Conservation (phyloP, 1,284 basidiomycete genomes). For the Flammula alnicola region DNA sequence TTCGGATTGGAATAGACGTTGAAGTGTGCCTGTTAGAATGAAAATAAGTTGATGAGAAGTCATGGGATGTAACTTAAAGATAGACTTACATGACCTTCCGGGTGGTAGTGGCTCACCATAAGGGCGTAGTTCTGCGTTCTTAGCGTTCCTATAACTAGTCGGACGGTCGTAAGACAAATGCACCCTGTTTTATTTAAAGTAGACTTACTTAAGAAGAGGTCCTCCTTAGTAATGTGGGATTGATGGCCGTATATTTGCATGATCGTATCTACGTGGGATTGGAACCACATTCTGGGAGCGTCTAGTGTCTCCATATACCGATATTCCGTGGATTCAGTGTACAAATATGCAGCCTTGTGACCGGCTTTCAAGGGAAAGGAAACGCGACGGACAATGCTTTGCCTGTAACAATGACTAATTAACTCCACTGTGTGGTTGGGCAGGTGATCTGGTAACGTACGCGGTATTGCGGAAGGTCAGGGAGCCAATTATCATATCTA, state of each 20-base stretch:
- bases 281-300: constrained; percentile 67
- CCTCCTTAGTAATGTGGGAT: constrained; percentile 63
- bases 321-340: constrained; percentile 65
- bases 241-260: constrained; percentile 53
- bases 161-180: background rate
- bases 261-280: constrained; percentile 60
- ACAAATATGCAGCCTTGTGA: constrained; percentile 61
- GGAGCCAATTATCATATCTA: constrained; percentile 41
- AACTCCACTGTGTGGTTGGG: no score
- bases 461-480: constrained; percentile 43
- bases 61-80: constrained; percentile 4
- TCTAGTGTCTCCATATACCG: constrained; percentile 60
- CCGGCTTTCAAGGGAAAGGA: constrained; percentile 58
- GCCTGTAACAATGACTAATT: constrained; percentile 27
- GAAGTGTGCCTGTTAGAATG: constrained; percentile 51
- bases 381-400: constrained; percentile 34
- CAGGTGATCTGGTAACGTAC: constrained; percentile 11
- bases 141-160: constrained; percentile 67
- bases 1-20: constrained; percentile 56
- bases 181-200: background rate
- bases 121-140: constrained; percentile 64
- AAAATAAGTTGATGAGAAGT: background rate
- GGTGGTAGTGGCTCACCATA: constrained; percentile 65
- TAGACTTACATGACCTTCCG: constrained; percentile 49
- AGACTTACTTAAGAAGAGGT: constrained; percentile 61